Conservation (phyloP, 331 rosid genomes). For the Rhamnella rubrinervis region DNA sequence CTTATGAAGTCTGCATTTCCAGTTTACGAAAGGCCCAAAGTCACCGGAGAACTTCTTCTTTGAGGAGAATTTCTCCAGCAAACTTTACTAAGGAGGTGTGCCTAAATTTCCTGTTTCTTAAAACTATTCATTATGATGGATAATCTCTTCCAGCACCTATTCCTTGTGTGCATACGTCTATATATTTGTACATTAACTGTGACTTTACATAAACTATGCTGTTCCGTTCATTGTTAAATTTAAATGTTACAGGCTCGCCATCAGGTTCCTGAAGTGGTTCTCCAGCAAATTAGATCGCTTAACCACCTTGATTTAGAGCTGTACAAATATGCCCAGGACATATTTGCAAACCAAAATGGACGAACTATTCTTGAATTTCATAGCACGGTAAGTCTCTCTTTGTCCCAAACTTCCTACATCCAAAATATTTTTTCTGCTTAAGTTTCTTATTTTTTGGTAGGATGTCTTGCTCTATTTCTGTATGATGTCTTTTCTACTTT, state of each 20-base stretch:
- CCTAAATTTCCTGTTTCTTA: not conserved
- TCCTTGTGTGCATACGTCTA: not conserved
- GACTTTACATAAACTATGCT: not conserved
- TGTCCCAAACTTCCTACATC: constrained; percentile 9
- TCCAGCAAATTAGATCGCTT: constrained; percentile 58
- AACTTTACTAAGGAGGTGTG: constrained; percentile 83
- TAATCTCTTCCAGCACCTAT: not conserved
- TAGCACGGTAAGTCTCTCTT: constrained; percentile 45
- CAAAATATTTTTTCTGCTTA: not conserved
- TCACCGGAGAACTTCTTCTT: constrained; percentile 57
- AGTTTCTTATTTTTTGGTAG: constrained; percentile 5
- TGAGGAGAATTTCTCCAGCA: constrained; percentile 78
- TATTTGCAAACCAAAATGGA: constrained; percentile 59
- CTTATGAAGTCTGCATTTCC: constrained; percentile 80
- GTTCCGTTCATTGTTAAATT: constrained; percentile 4
- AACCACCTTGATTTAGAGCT: constrained; percentile 89
- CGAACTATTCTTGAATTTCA: constrained; percentile 31
- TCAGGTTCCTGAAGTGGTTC: constrained; percentile 56
- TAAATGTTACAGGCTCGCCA: constrained; percentile 66
- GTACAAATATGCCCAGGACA: constrained; percentile 59
- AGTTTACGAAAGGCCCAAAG: constrained; percentile 64
- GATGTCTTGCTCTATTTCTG: constrained; percentile 4
- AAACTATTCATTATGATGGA: not conserved
- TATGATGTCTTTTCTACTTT: constrained; percentile 1
- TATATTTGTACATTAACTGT: not conserved